These are phyloP conservation scores for Neopestalotiopsis rosae DNA, from an alignment of 2,329 filamentous ascomycete species.

Conservation along the genomic window DNA sequence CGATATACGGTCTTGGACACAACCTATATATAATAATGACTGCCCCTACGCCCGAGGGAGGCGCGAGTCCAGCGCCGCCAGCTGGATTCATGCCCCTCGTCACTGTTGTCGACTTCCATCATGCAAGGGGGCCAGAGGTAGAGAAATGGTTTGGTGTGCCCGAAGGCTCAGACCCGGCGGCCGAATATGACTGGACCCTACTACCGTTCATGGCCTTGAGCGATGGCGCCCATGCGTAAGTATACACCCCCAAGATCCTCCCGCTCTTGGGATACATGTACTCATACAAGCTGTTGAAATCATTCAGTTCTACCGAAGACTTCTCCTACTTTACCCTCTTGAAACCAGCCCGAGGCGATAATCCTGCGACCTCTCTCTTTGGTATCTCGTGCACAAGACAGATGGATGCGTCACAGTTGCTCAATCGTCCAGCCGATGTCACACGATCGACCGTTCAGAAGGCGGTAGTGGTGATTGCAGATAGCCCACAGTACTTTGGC, in stretches of 20 bases:
- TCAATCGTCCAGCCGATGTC: slow-evolving; percentile 83
- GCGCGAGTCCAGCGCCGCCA: slow-evolving; percentile 14
- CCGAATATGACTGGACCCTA: slow-evolving; percentile 86
- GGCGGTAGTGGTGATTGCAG: slow-evolving; percentile 92
- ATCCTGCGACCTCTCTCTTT: slow-evolving; percentile 82
- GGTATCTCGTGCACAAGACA: slow-evolving; percentile 96
- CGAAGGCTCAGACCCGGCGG: slow-evolving; percentile 77
- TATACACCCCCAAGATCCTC: slow-evolving; percentile 31
- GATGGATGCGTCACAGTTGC: slow-evolving; percentile 78
- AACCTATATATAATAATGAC: slow-evolving; percentile 15
- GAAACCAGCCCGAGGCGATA: slow-evolving; percentile 58
- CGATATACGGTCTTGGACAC: not conserved
- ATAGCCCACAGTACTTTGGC: slow-evolving; percentile 88
- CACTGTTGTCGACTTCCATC: slow-evolving; percentile 83
- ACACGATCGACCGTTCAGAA: slow-evolving; percentile 98
- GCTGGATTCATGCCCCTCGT: slow-evolving; percentile 70
- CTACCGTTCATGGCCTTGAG: slow-evolving; percentile 97
- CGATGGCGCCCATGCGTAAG: slow-evolving; percentile 92
- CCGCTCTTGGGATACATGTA: not conserved
- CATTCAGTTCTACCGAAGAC: slow-evolving; percentile 79
- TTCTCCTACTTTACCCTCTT: slow-evolving; percentile 98
- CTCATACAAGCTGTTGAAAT: not conserved
- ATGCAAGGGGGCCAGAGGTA: slow-evolving; percentile 88
- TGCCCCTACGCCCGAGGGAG: slow-evolving; percentile 1
- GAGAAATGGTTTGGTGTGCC: slow-evolving; percentile 86